phyloP scores from a whole-genome alignment of 345 rosid genomes.

The Rhizophora apiculata region DNA sequence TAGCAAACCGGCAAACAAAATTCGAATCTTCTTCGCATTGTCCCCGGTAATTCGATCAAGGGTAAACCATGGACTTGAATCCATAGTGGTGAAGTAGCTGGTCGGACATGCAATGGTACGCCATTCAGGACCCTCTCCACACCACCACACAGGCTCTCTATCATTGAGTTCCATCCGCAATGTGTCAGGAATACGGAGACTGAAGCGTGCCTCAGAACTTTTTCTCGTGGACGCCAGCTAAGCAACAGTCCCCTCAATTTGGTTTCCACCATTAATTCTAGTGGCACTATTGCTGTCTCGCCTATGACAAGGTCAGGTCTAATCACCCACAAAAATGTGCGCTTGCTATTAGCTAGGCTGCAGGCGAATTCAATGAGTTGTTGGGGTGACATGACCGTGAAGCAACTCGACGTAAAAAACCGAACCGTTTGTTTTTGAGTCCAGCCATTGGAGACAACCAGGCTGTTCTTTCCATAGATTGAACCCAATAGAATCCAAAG shows the following conservation, averaged over 20 bases:
- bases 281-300: slow-evolving; percentile 13
- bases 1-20: no score
- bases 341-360: slow-evolving; percentile 25
- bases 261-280: slow-evolving; percentile 10
- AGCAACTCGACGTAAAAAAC: slow-evolving; percentile 14
- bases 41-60: no score
- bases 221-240: slow-evolving; percentile 22
- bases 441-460: slow-evolving; percentile 16
- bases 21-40: no score
- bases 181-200: slow-evolving; percentile 23
- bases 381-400: slow-evolving; percentile 11
- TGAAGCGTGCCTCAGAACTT: slow-evolving; percentile 17
- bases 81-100: no score
- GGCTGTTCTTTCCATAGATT: slow-evolving; percentile 20
- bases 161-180: slow-evolving; percentile 15
- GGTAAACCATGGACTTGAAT: no score
- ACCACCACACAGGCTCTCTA: slow-evolving; percentile 2
- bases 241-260: slow-evolving; percentile 7
- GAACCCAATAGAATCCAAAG: neutral
- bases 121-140: slow-evolving; percentile 4
- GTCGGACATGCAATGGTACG: no score
- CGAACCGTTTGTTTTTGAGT: slow-evolving; percentile 1
- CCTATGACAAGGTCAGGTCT: slow-evolving; percentile 19
- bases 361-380: slow-evolving; percentile 25
- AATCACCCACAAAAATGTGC: slow-evolving; percentile 22